These are phyloP conservation scores for Hebeloma cylindrosporum DNA, from an alignment of 768 basidiomycete species.

Conservation along the genomic window DNA sequence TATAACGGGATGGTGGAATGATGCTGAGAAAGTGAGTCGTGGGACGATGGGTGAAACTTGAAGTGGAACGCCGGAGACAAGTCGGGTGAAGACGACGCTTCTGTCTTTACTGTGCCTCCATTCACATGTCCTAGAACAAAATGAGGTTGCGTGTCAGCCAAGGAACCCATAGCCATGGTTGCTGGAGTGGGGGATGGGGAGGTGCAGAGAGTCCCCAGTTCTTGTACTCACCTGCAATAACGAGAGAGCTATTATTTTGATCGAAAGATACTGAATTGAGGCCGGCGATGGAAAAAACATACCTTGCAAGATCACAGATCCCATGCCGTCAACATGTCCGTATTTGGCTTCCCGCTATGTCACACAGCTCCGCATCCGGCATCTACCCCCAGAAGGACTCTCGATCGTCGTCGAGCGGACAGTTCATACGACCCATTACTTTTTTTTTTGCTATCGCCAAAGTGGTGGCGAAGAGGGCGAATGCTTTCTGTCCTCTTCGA, in stretches of 20 bases:
- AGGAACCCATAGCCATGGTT: slow-evolving; percentile 11
- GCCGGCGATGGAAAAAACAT: no score
- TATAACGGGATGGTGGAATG: slow-evolving; percentile 31
- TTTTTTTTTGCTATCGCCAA: no score
- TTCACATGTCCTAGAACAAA: slow-evolving; percentile 12
- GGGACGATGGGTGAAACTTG: slow-evolving; percentile 28
- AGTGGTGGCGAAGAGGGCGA: no score
- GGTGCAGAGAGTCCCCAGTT: slow-evolving; percentile 3
- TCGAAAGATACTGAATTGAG: no score
- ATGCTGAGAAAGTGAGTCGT: slow-evolving; percentile 36
- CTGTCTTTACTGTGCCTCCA: slow-evolving; percentile 39
- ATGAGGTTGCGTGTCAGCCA: slow-evolving; percentile 6
- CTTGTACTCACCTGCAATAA: slow-evolving; percentile 8
- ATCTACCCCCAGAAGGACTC: no score
- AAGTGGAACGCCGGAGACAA: slow-evolving; percentile 32
- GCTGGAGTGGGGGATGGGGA: slow-evolving; percentile 4
- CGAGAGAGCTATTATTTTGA: slow-evolving; percentile 10
- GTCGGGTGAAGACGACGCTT: slow-evolving; percentile 44
- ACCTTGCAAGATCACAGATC: no score
- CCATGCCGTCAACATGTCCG: no score
- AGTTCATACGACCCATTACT: no score
- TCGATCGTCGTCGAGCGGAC: no score
- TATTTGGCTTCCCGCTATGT: no score
- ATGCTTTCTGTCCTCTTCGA: no score
- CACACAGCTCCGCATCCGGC: no score